A percentile compares a stretch with the other conserved stretches of the same genome.
These are phyloP conservation scores for Mortierella antarctica DNA, from an alignment of 192 early-diverging fungal species.

Conservation along the genomic window DNA sequence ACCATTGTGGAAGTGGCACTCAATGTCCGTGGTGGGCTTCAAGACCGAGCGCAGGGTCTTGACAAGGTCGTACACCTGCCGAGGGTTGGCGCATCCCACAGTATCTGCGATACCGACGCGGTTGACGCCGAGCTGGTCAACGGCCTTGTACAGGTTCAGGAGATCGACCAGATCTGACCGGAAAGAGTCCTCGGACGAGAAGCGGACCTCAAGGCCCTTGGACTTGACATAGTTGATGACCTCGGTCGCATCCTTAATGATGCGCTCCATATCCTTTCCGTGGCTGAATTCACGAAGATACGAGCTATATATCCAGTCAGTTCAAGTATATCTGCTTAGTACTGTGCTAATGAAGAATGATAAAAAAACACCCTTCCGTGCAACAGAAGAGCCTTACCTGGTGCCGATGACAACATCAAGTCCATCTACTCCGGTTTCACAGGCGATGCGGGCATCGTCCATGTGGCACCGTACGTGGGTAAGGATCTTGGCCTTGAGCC, in stretches of 20 bases:
- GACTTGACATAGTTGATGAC: slow-evolving; percentile 96
- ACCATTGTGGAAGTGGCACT: slow-evolving; percentile 99
- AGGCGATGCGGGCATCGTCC: slow-evolving; percentile 97
- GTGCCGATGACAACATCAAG: slow-evolving; percentile 99
- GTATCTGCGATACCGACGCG: slow-evolving; percentile 99
- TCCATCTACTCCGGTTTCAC: slow-evolving; percentile 97
- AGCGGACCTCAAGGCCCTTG: slow-evolving; percentile 96
- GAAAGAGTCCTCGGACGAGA: slow-evolving; percentile 99
- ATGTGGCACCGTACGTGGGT: slow-evolving; percentile 98
- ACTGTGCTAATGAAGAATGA: not conserved
- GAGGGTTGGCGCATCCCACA: slow-evolving; percentile 97
- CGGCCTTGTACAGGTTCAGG: slow-evolving; percentile 93
- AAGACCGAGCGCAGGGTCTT: slow-evolving; percentile 94
- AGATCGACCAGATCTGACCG: slow-evolving; percentile 96
- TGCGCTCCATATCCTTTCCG: slow-evolving; percentile 99
- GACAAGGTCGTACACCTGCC: slow-evolving; percentile 98
- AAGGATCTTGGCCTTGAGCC: slow-evolving; percentile 97
- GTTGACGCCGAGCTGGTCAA: slow-evolving; percentile 98
- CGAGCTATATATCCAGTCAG: slow-evolving; percentile 56
- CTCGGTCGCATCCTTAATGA: slow-evolving; percentile 95
- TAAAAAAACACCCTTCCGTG: not conserved
- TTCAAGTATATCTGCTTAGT: not conserved
- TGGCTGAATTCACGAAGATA: slow-evolving; percentile 98
- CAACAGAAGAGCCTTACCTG: slow-evolving; percentile 58
- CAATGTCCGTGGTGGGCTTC: slow-evolving; percentile 91